A percentile compares a stretch with the other conserved stretches of the same genome.
Conservation (phyloP, 768 basidiomycete genomes). For the Daedaleopsis nitida region DNA sequence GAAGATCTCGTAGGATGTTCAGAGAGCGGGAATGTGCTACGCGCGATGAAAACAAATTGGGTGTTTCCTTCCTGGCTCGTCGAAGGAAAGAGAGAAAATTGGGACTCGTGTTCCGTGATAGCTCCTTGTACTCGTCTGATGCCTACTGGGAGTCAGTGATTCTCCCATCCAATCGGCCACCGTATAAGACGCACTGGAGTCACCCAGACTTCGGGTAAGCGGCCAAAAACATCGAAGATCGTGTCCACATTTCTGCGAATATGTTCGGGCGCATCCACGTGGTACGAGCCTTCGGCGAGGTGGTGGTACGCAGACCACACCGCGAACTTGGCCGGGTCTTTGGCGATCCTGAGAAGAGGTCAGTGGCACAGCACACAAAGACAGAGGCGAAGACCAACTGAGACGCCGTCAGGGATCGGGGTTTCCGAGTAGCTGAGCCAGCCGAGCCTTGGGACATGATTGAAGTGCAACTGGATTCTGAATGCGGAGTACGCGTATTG, state of each 20-base stretch:
- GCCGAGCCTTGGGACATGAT: background rate
- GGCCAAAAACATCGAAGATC: slow-evolving; percentile 40
- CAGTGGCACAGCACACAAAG: background rate
- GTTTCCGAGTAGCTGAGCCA: background rate
- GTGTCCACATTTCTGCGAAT: slow-evolving; percentile 37
- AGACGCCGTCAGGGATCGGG: background rate
- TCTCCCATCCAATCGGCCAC: background rate
- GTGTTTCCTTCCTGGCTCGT: slow-evolving; percentile 35
- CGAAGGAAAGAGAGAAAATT: slow-evolving; percentile 36
- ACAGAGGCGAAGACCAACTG: background rate
- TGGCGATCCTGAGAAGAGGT: slow-evolving; percentile 10
- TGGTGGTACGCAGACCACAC: slow-evolving; percentile 51
- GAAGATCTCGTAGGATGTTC: slow-evolving; percentile 40
- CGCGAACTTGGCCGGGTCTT: slow-evolving; percentile 38
- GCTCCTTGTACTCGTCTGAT: slow-evolving; percentile 22
- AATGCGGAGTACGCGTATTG: background rate
- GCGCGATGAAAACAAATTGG: slow-evolving; percentile 42
- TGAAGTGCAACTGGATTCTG: background rate
- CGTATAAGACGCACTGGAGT: slow-evolving; percentile 36
- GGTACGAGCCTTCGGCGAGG: slow-evolving; percentile 50
- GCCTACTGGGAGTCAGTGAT: background rate
- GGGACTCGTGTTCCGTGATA: slow-evolving; percentile 27
- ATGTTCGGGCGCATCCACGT: slow-evolving; percentile 43
- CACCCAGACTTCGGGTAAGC: slow-evolving; percentile 45
- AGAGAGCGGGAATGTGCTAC: slow-evolving; percentile 18